phyloP scores from a whole-genome alignment of 441 rosid genomes.

The Pelargonium cotyledonis region DNA sequence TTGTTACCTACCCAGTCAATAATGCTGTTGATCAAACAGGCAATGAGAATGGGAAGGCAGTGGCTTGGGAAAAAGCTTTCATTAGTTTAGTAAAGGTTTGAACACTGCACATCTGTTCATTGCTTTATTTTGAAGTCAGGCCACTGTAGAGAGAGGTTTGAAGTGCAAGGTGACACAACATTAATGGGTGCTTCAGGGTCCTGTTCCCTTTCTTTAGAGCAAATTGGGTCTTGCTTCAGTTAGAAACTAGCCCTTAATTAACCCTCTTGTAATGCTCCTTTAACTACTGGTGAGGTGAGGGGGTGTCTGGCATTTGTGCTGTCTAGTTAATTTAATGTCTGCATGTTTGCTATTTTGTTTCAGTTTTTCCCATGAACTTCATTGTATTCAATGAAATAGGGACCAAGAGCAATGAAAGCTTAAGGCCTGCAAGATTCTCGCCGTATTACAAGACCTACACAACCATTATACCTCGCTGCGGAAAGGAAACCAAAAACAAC shows the following conservation, averaged over 20 bases:
- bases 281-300: neutral
- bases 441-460: too few species aligned
- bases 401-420: too few species aligned
- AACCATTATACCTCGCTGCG: too few species aligned
- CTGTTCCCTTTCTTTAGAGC: too few species aligned
- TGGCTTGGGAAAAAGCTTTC: constrained; percentile 74
- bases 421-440: too few species aligned
- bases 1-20: constrained; percentile 65
- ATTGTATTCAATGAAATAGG: too few species aligned
- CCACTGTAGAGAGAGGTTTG: neutral
- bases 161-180: neutral
- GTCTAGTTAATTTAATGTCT: neutral
- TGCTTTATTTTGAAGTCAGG: constrained; percentile 6
- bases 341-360: neutral
- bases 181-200: neutral
- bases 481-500: too few species aligned
- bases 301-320: constrained; percentile 7
- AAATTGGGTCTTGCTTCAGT: too few species aligned
- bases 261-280: neutral
- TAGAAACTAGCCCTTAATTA: neutral
- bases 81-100: constrained; percentile 58
- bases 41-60: constrained; percentile 49
- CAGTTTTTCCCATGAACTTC: neutral
- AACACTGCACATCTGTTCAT: constrained; percentile 15
- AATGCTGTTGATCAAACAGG: constrained; percentile 52